Evolutionary conservation across 2,329 filamentous ascomycete genomes (phyloP).

Genomic region (Penicillium concentricum): DNA sequence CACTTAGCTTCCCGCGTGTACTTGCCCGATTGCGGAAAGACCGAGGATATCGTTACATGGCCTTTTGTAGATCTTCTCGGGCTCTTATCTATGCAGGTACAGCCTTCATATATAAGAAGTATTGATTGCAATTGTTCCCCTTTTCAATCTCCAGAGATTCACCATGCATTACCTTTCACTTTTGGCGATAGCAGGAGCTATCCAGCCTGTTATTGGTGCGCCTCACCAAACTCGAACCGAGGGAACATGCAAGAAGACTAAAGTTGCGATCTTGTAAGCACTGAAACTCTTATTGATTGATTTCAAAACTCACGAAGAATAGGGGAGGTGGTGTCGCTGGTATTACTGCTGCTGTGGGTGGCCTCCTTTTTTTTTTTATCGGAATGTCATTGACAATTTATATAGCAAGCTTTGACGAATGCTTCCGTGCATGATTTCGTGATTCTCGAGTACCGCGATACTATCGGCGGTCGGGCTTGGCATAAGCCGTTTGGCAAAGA

Average conservation of each 20-base stretch:
- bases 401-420: conserved; percentile 22
- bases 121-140: not conserved
- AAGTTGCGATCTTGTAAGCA: conserved; percentile 22
- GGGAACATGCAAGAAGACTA: conserved; percentile 22
- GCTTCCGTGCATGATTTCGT: conserved; percentile 22
- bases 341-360: conserved; percentile 20
- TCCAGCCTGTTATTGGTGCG: conserved; percentile 13
- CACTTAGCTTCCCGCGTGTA: not conserved
- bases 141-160: not conserved
- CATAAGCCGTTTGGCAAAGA: conserved; percentile 16
- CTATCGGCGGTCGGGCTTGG: conserved; percentile 19
- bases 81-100: not conserved
- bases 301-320: not conserved
- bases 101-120: not conserved
- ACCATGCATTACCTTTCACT: conserved; percentile 19
- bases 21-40: not conserved
- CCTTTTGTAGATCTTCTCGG: not conserved
- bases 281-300: not conserved
- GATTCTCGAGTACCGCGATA: conserved; percentile 22
- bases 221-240: conserved; percentile 13
- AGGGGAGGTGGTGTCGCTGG: conserved; percentile 24
- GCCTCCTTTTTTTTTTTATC: not conserved
- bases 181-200: conserved; percentile 12
- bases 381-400: not conserved
- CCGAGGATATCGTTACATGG: not conserved